Evolutionary conservation across 1,284 basidiomycete species (phyloP).

Genomic region (Ceraceosorus guamensis): DNA sequence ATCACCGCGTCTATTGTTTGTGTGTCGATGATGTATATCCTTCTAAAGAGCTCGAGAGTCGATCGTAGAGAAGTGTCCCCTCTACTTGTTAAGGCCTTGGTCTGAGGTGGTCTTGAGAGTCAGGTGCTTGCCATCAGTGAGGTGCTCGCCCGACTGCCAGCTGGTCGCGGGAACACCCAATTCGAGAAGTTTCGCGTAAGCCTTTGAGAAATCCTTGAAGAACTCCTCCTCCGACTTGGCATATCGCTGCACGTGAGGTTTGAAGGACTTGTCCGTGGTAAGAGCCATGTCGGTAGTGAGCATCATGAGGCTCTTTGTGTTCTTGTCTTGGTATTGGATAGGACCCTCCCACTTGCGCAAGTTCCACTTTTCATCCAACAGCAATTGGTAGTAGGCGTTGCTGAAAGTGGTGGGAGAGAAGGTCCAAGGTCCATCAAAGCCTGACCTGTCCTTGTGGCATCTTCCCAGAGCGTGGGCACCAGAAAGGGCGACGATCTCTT

Average conservation of each 20-base stretch:
- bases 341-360: constrained; percentile 72
- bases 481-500: constrained; percentile 70
- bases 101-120: no score
- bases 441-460: constrained; percentile 63
- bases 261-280: constrained; percentile 19
- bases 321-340: constrained; percentile 88
- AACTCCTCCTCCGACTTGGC: constrained; percentile 45
- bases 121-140: not conserved
- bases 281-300: constrained; percentile 11
- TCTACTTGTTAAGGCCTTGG: no score
- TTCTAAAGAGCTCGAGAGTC: no score
- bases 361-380: constrained; percentile 53
- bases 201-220: constrained; percentile 50
- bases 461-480: constrained; percentile 93
- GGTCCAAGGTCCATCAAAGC: constrained; percentile 46
- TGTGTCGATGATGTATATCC: no score
- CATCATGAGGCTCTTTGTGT: constrained; percentile 86
- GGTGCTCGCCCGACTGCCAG: not conserved
- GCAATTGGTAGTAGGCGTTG: constrained; percentile 55
- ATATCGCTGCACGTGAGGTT: constrained; percentile 40
- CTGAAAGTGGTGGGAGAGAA: constrained; percentile 67
- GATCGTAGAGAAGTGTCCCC: no score
- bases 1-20: no score
- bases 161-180: constrained; percentile 28
- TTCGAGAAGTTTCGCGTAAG: constrained; percentile 48